Base-by-base conservation (phyloP, 129 eudicot genomes). In the Chrysanthemum makinoi region DNA sequence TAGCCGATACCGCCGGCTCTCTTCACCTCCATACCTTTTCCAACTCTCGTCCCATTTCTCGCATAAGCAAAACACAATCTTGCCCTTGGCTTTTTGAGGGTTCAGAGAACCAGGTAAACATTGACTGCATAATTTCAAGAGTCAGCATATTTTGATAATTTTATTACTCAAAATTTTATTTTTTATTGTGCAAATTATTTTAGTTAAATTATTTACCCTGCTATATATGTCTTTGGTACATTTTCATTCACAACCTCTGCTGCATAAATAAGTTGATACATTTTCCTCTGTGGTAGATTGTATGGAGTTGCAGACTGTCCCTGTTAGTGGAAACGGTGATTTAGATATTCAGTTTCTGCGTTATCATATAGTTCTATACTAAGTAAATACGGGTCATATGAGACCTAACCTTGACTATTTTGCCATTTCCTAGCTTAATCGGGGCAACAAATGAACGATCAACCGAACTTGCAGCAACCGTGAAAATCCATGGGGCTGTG, bases 391-490 rank as follows among this genome's bases (percentile, higher is more conserved):
- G 46, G 46, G 46, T 39, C 46, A 39, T 39, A 39, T 39, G 46
- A 35, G 35, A 30, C 69, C 48, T 69, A 58, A 95, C 99, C 96
- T 77, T 77, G 43, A 95, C n/a, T 57, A 51, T 78, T 73, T 53
- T 7, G 58, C 99, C 88, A 64, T 88, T 86, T 54, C 97, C 99
- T 5, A 95, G 88, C 65, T 58, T 69, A 57, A 90, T 72, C 1
- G 84, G 81, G 20, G 99, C 86, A 0, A 74, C 44, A 49, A 95
- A 95, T 55, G 68, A 53, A 16, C 99, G 79, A 79, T 95, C 99
- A 13, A 95, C 50, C 16, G 91, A 90, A 67, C 99, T 95, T 39
- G 99, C 99, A 19, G 86, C 99, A 14, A 95, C 97, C 0, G 97
- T 88, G 24, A 95, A 70, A 33, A 86, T 74, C 99, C 99, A 95